phyloP scores from a whole-genome alignment of 2,329 filamentous ascomycete species.

The Fusarium fracticaudum region DNA sequence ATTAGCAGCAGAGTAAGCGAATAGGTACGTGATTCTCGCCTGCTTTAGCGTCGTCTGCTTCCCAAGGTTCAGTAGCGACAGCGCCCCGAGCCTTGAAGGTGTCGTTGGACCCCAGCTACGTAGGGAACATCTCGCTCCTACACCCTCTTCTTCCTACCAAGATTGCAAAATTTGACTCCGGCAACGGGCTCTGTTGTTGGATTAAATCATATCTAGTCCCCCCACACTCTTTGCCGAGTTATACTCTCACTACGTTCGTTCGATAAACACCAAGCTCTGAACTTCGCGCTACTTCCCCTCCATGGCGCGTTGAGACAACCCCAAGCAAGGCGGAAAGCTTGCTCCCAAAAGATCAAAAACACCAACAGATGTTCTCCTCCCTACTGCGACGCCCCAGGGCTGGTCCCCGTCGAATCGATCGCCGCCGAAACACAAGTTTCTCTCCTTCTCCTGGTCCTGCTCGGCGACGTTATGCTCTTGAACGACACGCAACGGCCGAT shows the following conservation, averaged over 20 bases:
- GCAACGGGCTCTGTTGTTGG: slow-evolving; percentile 33
- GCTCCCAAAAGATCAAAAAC: slow-evolving; percentile 13
- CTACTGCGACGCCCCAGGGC: slow-evolving; percentile 48
- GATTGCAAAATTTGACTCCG: slow-evolving; percentile 36
- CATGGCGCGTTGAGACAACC: slow-evolving; percentile 42
- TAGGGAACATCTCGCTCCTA: slow-evolving; percentile 25
- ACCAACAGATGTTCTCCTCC: slow-evolving; percentile 51
- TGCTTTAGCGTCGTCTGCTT: slow-evolving; percentile 34
- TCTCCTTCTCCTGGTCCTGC: slow-evolving; percentile 47
- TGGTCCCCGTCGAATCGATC: slow-evolving; percentile 47
- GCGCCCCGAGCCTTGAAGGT: slow-evolving; percentile 31
- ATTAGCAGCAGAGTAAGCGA: slow-evolving; percentile 27
- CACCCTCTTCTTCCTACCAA: slow-evolving; percentile 33
- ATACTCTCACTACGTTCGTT: slow-evolving; percentile 37
- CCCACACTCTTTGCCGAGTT: slow-evolving; percentile 25
- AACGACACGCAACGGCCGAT: slow-evolving; percentile 68
- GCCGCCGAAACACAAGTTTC: slow-evolving; percentile 41
- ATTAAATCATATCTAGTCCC: slow-evolving; percentile 16
- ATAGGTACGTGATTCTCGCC: slow-evolving; percentile 36
- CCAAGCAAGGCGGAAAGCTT: slow-evolving; percentile 42
- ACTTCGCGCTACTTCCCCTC: slow-evolving; percentile 22
- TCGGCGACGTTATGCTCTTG: slow-evolving; percentile 41
- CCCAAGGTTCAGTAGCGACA: slow-evolving; percentile 29
- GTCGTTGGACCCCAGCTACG: slow-evolving; percentile 31
- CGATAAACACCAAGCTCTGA: slow-evolving; percentile 26